Conservation (phyloP, 2,329 filamentous ascomycete species). For the Nemania bipapillata region DNA sequence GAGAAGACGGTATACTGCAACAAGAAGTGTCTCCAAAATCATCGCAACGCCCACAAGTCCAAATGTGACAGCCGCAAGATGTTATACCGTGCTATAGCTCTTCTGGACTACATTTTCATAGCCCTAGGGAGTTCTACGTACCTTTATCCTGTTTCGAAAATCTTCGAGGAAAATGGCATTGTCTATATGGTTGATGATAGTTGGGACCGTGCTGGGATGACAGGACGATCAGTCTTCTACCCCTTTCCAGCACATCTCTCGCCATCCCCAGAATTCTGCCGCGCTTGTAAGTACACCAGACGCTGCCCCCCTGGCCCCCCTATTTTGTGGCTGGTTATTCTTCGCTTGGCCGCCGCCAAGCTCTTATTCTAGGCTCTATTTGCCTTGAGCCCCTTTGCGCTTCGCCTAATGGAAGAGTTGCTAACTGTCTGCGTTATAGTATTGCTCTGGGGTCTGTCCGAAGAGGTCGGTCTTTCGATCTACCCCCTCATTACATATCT, state of each 20-base stretch:
- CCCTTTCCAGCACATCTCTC: constrained; percentile 25
- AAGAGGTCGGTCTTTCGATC: constrained; percentile 20
- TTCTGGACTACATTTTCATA: constrained; percentile 25
- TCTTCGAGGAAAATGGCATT: constrained; percentile 19
- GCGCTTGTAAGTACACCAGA: constrained; percentile 22
- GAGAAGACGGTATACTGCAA: constrained; percentile 36
- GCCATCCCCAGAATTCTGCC: not conserved
- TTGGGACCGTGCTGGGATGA: constrained; percentile 34
- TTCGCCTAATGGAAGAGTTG: not conserved
- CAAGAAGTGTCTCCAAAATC: constrained; percentile 27
- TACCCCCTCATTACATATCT: constrained; percentile 14
- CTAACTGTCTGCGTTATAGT: constrained; percentile 25
- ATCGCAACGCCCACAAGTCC: constrained; percentile 17
- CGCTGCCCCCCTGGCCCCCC: too few relatives aligned
- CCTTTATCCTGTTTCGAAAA: constrained; percentile 2
- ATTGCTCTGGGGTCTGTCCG: constrained; percentile 10
- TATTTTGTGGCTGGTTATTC: not conserved
- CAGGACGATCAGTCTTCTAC: constrained; percentile 31
- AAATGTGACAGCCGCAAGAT: constrained; percentile 24
- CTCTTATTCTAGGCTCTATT: not conserved
- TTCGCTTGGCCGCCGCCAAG: not conserved
- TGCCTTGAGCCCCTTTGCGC: not conserved
- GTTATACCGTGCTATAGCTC: constrained; percentile 15
- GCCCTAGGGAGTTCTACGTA: constrained; percentile 23
- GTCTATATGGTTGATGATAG: constrained; percentile 7